Base-by-base conservation (phyloP, 2,329 filamentous ascomycete genomes). In the Nannizziopsis barbatae region DNA sequence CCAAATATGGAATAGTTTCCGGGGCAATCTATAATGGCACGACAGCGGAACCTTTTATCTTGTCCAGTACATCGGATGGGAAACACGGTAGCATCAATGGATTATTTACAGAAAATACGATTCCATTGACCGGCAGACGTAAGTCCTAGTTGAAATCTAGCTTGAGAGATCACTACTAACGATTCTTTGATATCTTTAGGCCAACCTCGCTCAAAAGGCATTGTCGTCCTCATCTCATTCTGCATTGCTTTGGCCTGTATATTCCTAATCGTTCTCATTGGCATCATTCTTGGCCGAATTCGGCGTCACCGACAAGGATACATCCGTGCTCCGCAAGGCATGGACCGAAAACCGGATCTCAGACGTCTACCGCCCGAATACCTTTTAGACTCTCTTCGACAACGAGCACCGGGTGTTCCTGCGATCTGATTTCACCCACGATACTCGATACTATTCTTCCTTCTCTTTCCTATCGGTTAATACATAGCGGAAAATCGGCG, bases 1-100 rank as follows among this genome's bases (percentile, higher is more conserved):
- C 83, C 0, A 70, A 71, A 42, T 88, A 88, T 61, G 89, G 90
- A 50, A 82, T 81, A 50, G 86, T 84, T 5, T 94, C 90, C 11
- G 88, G 86, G 7, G 90, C 82, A 6, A 71, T 95, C 22, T 98
- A 85, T 71, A 86, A 96, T 60, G 92, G 92, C 58, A 86, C 81
- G 9, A 70, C 72, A 2, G 80, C 90, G 62, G 73, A 74, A 45
- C 90, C 92, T 0, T 95, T 90, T 63, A 76, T 87, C 36, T 75
- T 98, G 37, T 85, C 89, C 1, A 83, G 79, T 40, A 83, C 75
- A 50, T 67, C 75, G 10, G 74, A 80, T 58, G 80, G 80, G 50
- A 72, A 74, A 10, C 71, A 78, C 9, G 87, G 89, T 42, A 89
- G 80, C 58, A 77, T 98, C 59, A 81, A 84, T 31, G 80, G 79